A percentile compares a stretch with the other conserved stretches of the same genome.
Evolutionary conservation across 305 asterid species (phyloP).

Genomic region (Caryopteris hybrid): DNA sequence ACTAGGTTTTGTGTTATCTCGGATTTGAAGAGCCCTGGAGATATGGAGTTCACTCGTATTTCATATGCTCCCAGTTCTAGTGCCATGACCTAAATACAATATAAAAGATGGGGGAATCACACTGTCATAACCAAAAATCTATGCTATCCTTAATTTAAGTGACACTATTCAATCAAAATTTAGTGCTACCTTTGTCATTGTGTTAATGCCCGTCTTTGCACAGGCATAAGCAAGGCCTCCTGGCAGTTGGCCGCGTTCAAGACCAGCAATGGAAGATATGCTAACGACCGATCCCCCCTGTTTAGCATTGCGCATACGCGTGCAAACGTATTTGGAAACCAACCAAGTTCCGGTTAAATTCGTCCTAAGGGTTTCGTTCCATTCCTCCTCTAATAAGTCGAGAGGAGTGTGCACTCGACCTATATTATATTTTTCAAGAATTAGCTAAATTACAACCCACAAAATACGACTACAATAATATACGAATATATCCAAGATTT

Average conservation of each 20-base stretch:
- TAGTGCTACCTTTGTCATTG: constrained; percentile 21
- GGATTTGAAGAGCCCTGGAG: constrained; percentile 45
- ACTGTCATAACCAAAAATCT: no score
- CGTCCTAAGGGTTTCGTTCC: constrained; percentile 34
- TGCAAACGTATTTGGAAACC: constrained; percentile 48
- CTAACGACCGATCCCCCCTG: constrained; percentile 44
- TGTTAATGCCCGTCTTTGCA: constrained; percentile 35
- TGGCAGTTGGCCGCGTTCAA: constrained; percentile 43
- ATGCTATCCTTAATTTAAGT: no score
- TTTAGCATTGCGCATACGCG: constrained; percentile 36
- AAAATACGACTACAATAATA: no score
- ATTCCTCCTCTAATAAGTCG: constrained; percentile 49
- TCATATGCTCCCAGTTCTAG: constrained; percentile 32
- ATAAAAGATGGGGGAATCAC: no score
- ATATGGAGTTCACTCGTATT: constrained; percentile 42
- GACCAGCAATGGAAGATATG: constrained; percentile 53
- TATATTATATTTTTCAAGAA: not conserved
- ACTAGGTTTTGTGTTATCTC: constrained; percentile 42
- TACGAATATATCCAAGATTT: no score
- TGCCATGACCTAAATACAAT: constrained; percentile 27
- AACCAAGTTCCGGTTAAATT: constrained; percentile 54
- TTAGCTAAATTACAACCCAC: no score
- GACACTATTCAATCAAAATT: no score
- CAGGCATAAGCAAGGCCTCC: constrained; percentile 46
- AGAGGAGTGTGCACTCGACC: constrained; percentile 37